Percentiles rank a stretch among this genome's conserved stretches.
phyloP scores from a whole-genome alignment of 768 basidiomycete genomes.

The Termitomyces sp. region DNA sequence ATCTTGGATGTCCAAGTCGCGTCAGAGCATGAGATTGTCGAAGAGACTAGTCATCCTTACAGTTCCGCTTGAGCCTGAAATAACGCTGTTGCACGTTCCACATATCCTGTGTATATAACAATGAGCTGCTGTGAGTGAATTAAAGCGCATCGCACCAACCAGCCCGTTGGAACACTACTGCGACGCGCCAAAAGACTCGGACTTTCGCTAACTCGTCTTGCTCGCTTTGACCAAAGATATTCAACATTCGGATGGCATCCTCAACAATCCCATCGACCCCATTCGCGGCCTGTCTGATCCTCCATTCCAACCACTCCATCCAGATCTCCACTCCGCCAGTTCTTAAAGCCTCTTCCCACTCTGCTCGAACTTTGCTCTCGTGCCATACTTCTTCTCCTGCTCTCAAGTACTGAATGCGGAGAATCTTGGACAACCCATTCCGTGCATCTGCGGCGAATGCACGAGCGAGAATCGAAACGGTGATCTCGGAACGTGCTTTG shows the following conservation, averaged over 20 bases:
- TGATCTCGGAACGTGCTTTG: constrained; percentile 65
- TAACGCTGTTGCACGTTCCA: constrained; percentile 69
- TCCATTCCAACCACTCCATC: constrained; percentile 82
- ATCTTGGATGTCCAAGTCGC: constrained; percentile 30
- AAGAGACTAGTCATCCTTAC: constrained; percentile 33
- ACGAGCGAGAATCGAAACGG: constrained; percentile 59
- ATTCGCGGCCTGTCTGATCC: constrained; percentile 39
- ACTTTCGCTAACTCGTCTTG: constrained; percentile 49
- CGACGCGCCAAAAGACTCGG: constrained; percentile 67
- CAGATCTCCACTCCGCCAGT: constrained; percentile 53
- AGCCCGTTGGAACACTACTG: constrained; percentile 57
- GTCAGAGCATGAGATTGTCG: background rate
- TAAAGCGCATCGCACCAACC: constrained; percentile 33
- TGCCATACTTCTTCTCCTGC: constrained; percentile 74
- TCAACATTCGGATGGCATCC: constrained; percentile 44
- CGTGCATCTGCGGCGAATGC: constrained; percentile 52
- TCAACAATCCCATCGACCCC: constrained; percentile 50
- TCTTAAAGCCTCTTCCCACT: constrained; percentile 68
- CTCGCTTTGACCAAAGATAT: constrained; percentile 32
- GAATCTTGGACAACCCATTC: constrained; percentile 40
- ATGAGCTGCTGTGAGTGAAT: constrained; percentile 7
- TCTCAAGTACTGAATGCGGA: constrained; percentile 62
- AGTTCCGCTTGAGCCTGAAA: constrained; percentile 84
- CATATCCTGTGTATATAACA: constrained; percentile 45
- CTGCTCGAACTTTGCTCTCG: constrained; percentile 42